Conservation (phyloP, 1,139 yeast species). For the Scheffersomyces illinoinensis region DNA sequence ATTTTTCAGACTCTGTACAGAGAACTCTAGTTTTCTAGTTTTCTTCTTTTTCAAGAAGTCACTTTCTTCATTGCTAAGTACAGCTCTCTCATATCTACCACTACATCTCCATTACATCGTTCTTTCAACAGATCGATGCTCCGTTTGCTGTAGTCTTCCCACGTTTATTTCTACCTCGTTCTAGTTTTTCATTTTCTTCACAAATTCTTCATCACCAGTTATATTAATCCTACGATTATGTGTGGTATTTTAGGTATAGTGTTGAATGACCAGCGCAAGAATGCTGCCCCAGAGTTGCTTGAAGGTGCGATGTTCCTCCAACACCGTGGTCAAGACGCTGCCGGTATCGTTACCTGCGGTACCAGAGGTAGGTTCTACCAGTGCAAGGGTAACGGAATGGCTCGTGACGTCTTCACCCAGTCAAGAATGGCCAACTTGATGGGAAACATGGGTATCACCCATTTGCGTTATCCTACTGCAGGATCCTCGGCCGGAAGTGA, state of each 20-base stretch:
- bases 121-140: not conserved
- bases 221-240: constrained; percentile 41
- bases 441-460: constrained; percentile 96
- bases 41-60: not conserved
- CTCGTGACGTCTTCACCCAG: constrained; percentile 92
- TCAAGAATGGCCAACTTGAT: constrained; percentile 73
- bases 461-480: constrained; percentile 95
- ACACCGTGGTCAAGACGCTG: constrained; percentile 99
- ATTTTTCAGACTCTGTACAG: not conserved
- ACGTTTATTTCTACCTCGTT: not conserved
- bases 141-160: not conserved
- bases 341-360: constrained; percentile 98
- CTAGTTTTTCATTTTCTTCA: not conserved
- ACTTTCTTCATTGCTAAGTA: not conserved
- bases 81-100: not conserved
- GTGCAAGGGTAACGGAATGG: constrained; percentile 99
- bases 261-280: constrained; percentile 68
- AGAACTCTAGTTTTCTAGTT: not conserved
- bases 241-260: constrained; percentile 95
- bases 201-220: not conserved
- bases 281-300: constrained; percentile 85
- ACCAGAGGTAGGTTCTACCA: constrained; percentile 90
- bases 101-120: not conserved
- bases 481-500: constrained; percentile 97
- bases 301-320: constrained; percentile 94